Conservation (phyloP, 2,329 filamentous ascomycete genomes). For the Aspergillus sp. region DNA sequence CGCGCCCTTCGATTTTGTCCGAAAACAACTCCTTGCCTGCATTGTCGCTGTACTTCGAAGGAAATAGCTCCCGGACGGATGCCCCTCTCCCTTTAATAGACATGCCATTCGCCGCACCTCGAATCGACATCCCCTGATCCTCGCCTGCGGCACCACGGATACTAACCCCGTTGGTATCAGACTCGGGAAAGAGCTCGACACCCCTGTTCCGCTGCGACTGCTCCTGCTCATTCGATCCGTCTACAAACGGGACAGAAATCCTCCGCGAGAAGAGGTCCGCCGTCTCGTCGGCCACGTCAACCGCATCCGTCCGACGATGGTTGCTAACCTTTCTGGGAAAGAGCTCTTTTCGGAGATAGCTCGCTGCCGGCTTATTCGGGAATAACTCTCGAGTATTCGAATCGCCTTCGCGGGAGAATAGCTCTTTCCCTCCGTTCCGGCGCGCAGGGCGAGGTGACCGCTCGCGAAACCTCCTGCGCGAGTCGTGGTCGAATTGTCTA, state of each 20-base stretch:
- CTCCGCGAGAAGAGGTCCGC: slow-evolving; percentile 43
- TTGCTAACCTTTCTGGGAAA: slow-evolving; percentile 44
- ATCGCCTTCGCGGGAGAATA: slow-evolving; percentile 14
- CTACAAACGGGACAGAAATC: slow-evolving; percentile 42
- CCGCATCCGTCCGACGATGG: slow-evolving; percentile 42
- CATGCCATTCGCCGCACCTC: slow-evolving; percentile 43
- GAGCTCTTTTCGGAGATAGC: slow-evolving; percentile 47
- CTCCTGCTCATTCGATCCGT: slow-evolving; percentile 29
- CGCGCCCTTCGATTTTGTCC: slow-evolving; percentile 49
- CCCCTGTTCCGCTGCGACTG: slow-evolving; percentile 18
- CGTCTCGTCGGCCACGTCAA: slow-evolving; percentile 47
- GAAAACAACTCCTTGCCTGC: slow-evolving; percentile 61
- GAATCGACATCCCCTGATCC: slow-evolving; percentile 29
- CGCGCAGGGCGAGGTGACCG: slow-evolving; percentile 30
- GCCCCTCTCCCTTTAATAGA: slow-evolving; percentile 62
- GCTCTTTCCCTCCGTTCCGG: slow-evolving; percentile 22
- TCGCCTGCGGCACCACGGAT: slow-evolving; percentile 51
- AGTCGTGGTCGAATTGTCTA: slow-evolving; percentile 28
- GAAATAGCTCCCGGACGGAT: slow-evolving; percentile 60
- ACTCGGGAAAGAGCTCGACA: slow-evolving; percentile 33
- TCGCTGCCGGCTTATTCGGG: slow-evolving; percentile 32
- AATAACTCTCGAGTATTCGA: slow-evolving; percentile 40
- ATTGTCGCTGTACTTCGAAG: slow-evolving; percentile 49
- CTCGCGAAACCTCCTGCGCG: slow-evolving; percentile 32
- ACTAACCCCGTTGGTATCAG: slow-evolving; percentile 37